Evolutionary conservation across 2,329 filamentous ascomycete genomes (phyloP).

Genomic region (Blumeria hordei): DNA sequence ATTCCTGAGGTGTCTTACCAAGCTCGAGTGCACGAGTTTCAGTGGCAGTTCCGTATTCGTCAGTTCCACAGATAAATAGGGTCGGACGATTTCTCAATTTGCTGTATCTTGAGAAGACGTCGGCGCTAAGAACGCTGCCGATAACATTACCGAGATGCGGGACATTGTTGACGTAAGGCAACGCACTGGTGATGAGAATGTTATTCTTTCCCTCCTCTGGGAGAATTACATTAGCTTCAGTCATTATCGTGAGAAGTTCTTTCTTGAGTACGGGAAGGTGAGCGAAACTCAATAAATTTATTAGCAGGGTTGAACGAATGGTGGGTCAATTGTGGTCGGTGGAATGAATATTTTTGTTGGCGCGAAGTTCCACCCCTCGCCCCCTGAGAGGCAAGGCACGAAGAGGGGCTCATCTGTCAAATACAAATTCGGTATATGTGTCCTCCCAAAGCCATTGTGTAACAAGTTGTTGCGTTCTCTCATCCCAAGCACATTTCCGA

Average conservation of each 20-base stretch:
- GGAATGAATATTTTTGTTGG: too few relatives aligned
- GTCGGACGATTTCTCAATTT: conserved; percentile 59
- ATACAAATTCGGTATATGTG: too few relatives aligned
- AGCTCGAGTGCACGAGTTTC: conserved; percentile 90
- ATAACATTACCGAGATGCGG: conserved; percentile 79
- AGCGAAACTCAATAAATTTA: too few relatives aligned
- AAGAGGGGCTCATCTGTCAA: too few relatives aligned
- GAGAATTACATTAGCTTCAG: conserved; percentile 22
- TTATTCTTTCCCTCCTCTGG: conserved; percentile 58
- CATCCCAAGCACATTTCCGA: too few relatives aligned
- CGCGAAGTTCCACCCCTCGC: too few relatives aligned
- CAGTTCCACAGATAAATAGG: conserved; percentile 67
- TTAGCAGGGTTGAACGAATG: too few relatives aligned
- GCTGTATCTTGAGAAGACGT: conserved; percentile 65
- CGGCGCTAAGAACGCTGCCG: conserved; percentile 67
- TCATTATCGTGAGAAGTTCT: conserved; percentile 7
- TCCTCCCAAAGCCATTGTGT: too few relatives aligned
- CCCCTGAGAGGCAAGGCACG: too few relatives aligned
- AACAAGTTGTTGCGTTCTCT: too few relatives aligned
- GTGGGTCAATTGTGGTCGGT: too few relatives aligned
- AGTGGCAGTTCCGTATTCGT: conserved; percentile 90
- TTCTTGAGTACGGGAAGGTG: not conserved
- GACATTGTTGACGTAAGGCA: conserved; percentile 62
- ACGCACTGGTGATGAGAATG: conserved; percentile 71
- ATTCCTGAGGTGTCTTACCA: conserved; percentile 53